Conservation (phyloP, 208 protist species). For the Crithidia thermophila region DNA sequence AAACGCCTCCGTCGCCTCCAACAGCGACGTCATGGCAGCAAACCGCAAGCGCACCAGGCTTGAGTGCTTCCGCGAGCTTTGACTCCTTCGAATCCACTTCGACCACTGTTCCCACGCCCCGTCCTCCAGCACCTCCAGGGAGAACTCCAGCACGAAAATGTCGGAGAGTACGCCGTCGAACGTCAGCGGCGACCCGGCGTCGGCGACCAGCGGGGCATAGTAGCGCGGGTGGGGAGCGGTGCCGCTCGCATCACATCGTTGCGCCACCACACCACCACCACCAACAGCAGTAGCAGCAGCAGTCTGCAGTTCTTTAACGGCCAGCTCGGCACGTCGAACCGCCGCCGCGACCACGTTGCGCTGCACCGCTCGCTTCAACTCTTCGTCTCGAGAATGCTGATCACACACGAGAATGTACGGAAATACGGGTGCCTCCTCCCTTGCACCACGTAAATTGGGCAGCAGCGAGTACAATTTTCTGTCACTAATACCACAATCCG, state of each 20-base stretch:
- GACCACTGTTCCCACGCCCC: neutral
- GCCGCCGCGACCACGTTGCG: slow-evolving; percentile 20
- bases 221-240: slow-evolving; percentile 14
- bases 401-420: slow-evolving; percentile 20
- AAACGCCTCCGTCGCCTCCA: slow-evolving; percentile 1
- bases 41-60: no score
- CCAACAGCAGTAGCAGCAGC: slow-evolving; percentile 2
- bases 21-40: no score
- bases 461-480: no score
- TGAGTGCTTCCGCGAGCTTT: no score
- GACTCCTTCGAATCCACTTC: neutral
- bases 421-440: neutral
- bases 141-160: slow-evolving; percentile 51
- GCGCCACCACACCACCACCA: slow-evolving; percentile 1
- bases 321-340: neutral
- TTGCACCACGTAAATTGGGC: no score
- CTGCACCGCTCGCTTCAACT: slow-evolving; percentile 5
- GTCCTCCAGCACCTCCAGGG: neutral
- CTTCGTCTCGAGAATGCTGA: neutral
- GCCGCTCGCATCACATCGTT: neutral
- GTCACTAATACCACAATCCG: no score
- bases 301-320: no score
- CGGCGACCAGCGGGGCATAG: slow-evolving; percentile 30
- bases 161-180: slow-evolving; percentile 37
- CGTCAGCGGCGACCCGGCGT: slow-evolving; percentile 25